Conservation (phyloP, 1,139 yeast genomes). For the Candida gigantensis region DNA sequence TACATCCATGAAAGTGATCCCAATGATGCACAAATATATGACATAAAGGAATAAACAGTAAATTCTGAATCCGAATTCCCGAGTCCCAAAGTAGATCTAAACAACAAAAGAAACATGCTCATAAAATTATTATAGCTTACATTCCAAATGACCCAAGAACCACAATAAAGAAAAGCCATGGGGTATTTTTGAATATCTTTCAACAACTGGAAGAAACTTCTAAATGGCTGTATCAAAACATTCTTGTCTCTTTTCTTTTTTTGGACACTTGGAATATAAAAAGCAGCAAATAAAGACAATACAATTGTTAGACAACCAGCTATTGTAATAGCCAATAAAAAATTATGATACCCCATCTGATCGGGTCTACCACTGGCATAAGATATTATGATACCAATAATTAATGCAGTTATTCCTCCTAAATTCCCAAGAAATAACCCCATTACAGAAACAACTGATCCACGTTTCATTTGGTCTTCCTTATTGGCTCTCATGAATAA, state of each 20-base stretch:
- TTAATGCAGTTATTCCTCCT: conserved; percentile 43
- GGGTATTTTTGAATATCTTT: conserved; percentile 32
- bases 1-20: conserved; percentile 45
- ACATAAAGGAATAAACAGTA: conserved; percentile 42
- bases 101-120: conserved; percentile 38
- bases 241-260: conserved; percentile 31
- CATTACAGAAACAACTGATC: conserved; percentile 40
- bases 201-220: conserved; percentile 26
- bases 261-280: conserved; percentile 33
- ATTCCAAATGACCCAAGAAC: conserved; percentile 50
- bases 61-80: conserved; percentile 43
- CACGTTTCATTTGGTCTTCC: conserved; percentile 30
- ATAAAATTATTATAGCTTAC: conserved; percentile 39
- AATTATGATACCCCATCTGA: conserved; percentile 35
- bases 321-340: conserved; percentile 40
- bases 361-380: conserved; percentile 29
- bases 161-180: conserved; percentile 39
- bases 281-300: conserved; percentile 28
- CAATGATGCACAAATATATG: conserved; percentile 33
- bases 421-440: conserved; percentile 40
- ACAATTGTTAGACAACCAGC: conserved; percentile 40
- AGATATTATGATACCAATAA: conserved; percentile 43
- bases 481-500: conserved; percentile 39
- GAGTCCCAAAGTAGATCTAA: conserved; percentile 43
- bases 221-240: conserved; percentile 24